Evolutionary conservation across 2,329 filamentous ascomycete genomes (phyloP).

Genomic region (Elsinoe ampelina): DNA sequence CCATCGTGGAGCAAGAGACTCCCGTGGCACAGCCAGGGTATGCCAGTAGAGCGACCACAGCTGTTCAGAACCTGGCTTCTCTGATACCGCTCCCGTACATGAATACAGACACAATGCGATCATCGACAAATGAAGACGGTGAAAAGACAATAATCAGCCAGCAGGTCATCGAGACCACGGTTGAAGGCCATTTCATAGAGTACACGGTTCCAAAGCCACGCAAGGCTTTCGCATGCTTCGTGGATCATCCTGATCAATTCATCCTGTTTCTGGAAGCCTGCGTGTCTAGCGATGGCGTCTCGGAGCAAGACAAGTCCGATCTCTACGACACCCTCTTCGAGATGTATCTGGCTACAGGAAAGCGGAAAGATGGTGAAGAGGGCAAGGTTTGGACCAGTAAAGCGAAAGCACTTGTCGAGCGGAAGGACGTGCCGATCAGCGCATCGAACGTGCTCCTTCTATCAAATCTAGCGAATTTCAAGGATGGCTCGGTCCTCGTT

Average conservation of each 20-base stretch:
- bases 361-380: constrained; percentile 59
- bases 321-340: constrained; percentile 93
- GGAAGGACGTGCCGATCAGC: constrained; percentile 73
- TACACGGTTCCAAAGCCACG: constrained; percentile 77
- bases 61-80: constrained; percentile 77
- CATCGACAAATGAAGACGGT: constrained; percentile 39
- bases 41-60: constrained; percentile 47
- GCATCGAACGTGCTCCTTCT: constrained; percentile 89
- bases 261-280: constrained; percentile 88
- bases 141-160: constrained; percentile 46
- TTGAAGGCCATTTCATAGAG: constrained; percentile 42
- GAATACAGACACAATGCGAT: constrained; percentile 51
- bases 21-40: constrained; percentile 29
- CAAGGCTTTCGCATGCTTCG: constrained; percentile 90
- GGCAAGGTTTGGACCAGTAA: constrained; percentile 80
- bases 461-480: constrained; percentile 84
- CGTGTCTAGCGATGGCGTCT: constrained; percentile 60
- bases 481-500: constrained; percentile 81
- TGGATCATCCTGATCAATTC: constrained; percentile 87
- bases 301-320: constrained; percentile 67
- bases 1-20: constrained; percentile 41
- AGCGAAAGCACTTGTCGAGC: constrained; percentile 79
- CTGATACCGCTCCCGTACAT: constrained; percentile 80
- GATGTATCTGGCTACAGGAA: constrained; percentile 91
- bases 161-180: constrained; percentile 44